Evolutionary conservation across 2,329 filamentous ascomycete species (phyloP), one percentile per base, ranked within the genome.

Genomic region (Metarhizium sp.): DNA sequence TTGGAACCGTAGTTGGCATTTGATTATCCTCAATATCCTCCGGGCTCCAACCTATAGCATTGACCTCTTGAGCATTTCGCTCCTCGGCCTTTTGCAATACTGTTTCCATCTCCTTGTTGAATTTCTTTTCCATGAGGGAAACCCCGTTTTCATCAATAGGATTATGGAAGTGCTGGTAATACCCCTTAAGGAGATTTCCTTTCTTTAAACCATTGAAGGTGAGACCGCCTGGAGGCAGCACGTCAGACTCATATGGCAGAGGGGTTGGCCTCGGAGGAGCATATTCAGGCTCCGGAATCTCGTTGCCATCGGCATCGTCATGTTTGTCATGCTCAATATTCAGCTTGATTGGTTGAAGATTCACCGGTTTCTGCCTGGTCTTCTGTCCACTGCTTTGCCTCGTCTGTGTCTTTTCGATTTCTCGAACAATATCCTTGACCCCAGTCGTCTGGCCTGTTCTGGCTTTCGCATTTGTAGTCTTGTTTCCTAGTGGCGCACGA

Each of bases 401-500:
- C 18, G 75, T 69, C 56, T 82, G 79, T 1, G 82, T 82, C 69
- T 85, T 86, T 59, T 85, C 84, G 51, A 80, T 71, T 57, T 85
- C 82, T 50, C 79, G 77, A 45, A 79, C 76, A 25, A 77, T 75
- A 57, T 74, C 75, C 63, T 85, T 86, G 36, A 80, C 85, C 34
- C 81, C 85, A 6, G 81, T 81, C 4, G 84, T 85, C 59, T 87
- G 85, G 61, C 84, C 79, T 51, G 77, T 78, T 66, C 78, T 82
- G 57, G 86, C 81, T 75, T 95, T 97, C 54, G 89, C 90, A 70
- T 99, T 99, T 53, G 94, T 97, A 1, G 92, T 97, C 73, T 99
- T 99, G 78, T 90, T 87, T 38, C 92, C 92, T 50, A 99, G 75
- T 13, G 90, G 88, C 42, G 92, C 91, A 64, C 92, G 85, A 57